Evolutionary conservation across 1,284 basidiomycete species (phyloP).

Genomic region (Ceratobasidium sp.): DNA sequence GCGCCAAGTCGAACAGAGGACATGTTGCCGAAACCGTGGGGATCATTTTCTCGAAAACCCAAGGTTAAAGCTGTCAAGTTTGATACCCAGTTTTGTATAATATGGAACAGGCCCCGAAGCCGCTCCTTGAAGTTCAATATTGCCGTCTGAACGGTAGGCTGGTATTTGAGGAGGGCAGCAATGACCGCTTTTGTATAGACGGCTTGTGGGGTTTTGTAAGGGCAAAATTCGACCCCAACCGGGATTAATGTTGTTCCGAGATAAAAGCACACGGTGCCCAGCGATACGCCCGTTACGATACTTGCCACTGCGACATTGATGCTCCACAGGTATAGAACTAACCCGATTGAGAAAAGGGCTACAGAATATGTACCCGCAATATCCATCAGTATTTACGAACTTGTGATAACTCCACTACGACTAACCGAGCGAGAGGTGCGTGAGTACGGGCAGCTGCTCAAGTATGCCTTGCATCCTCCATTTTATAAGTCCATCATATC

Average conservation of each 20-base stretch:
- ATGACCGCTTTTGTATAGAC: too few relatives aligned
- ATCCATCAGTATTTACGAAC: too few relatives aligned
- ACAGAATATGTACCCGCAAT: neutral
- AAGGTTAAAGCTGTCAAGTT: too few relatives aligned
- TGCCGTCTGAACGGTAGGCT: too few relatives aligned
- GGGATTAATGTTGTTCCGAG: constrained; percentile 18
- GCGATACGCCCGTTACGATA: neutral
- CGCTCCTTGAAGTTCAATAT: too few relatives aligned
- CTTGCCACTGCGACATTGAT: constrained; percentile 25
- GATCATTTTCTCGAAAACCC: too few relatives aligned
- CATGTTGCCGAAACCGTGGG: too few relatives aligned
- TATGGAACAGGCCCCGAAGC: too few relatives aligned
- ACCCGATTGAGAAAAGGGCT: constrained; percentile 29
- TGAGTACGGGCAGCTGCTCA: constrained; percentile 12
- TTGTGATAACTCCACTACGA: neutral
- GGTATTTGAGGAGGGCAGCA: too few relatives aligned
- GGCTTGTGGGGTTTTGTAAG: constrained; percentile 26
- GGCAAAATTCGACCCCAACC: constrained; percentile 10
- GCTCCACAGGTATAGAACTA: constrained; percentile 27
- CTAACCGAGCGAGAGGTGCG: constrained; percentile 27
- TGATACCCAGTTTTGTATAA: too few relatives aligned
- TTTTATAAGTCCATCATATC: constrained; percentile 5
- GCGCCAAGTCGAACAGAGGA: too few relatives aligned
- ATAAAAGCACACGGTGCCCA: neutral
- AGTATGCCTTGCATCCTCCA: constrained; percentile 32